phyloP scores from a whole-genome alignment of 768 basidiomycete species.

The Pulveroboletus frians region DNA sequence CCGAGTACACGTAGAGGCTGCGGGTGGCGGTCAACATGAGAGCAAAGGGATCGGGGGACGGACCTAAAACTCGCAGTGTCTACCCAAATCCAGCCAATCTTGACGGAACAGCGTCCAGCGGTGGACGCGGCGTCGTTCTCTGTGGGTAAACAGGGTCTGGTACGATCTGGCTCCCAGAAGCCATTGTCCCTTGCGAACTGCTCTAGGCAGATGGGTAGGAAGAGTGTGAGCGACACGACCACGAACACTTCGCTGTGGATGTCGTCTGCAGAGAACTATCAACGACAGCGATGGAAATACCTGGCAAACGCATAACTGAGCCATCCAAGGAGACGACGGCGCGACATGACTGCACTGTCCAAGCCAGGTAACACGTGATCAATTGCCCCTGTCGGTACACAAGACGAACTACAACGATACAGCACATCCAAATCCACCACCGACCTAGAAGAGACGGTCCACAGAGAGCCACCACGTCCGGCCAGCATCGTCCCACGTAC shows the following conservation, averaged over 20 bases:
- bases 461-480: background rate
- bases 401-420: background rate
- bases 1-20: conserved; percentile 84
- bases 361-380: background rate
- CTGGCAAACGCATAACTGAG: conserved; percentile 83
- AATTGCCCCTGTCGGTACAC: background rate
- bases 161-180: conserved; percentile 64
- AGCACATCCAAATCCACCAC: conserved; percentile 7
- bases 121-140: conserved; percentile 22
- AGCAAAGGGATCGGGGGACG: background rate
- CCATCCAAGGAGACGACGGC: conserved; percentile 60
- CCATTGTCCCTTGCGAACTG: conserved; percentile 92
- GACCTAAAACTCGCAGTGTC: conserved; percentile 92
- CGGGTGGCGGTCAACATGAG: background rate
- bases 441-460: conserved; percentile 14
- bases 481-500: conserved; percentile 28
- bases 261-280: background rate
- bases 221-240: conserved; percentile 73
- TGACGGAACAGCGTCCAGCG: conserved; percentile 66
- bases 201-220: conserved; percentile 78
- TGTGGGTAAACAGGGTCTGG: conserved; percentile 45
- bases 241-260: conserved; percentile 70
- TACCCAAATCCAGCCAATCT: conserved; percentile 79
- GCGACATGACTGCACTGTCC: conserved; percentile 8
- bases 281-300: conserved; percentile 27